Conservation (phyloP, 1,139 yeast genomes). For the Taphrina flavorubra region DNA sequence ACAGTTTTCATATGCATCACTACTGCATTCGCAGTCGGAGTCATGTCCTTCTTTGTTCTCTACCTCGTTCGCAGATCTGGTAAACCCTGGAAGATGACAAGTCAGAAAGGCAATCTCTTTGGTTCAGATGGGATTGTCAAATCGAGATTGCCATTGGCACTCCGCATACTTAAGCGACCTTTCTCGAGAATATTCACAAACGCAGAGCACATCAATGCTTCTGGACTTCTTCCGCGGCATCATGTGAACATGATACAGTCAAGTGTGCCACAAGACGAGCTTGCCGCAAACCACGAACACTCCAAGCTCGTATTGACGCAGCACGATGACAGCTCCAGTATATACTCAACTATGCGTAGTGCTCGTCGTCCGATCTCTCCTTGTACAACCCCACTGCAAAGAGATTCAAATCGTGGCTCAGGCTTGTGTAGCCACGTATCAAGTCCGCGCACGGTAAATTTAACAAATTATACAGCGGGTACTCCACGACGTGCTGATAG, state of each 20-base stretch:
- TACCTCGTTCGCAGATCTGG: neutral
- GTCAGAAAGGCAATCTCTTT: too few relatives aligned
- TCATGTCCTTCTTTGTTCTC: neutral
- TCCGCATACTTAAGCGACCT: too few relatives aligned
- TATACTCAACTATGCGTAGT: neutral
- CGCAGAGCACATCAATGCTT: too few relatives aligned
- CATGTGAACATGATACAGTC: too few relatives aligned
- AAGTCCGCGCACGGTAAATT: neutral
- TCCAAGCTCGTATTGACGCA: neutral
- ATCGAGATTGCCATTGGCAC: too few relatives aligned
- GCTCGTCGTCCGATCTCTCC: neutral
- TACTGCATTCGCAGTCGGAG: neutral
- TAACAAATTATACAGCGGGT: too few relatives aligned
- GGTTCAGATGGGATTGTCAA: too few relatives aligned
- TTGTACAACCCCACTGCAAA: neutral
- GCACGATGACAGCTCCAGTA: constrained; percentile 1
- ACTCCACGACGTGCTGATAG: too few relatives aligned
- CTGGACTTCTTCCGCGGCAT: too few relatives aligned
- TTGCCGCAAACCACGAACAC: neutral
- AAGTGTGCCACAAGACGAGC: too few relatives aligned
- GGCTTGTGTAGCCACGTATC: neutral
- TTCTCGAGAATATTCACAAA: too few relatives aligned
- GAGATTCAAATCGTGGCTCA: neutral
- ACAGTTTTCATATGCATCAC: neutral
- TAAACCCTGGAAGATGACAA: too few relatives aligned